phyloP scores from a whole-genome alignment of 23 red algal genomes.

The Gracilaria domingensis region DNA sequence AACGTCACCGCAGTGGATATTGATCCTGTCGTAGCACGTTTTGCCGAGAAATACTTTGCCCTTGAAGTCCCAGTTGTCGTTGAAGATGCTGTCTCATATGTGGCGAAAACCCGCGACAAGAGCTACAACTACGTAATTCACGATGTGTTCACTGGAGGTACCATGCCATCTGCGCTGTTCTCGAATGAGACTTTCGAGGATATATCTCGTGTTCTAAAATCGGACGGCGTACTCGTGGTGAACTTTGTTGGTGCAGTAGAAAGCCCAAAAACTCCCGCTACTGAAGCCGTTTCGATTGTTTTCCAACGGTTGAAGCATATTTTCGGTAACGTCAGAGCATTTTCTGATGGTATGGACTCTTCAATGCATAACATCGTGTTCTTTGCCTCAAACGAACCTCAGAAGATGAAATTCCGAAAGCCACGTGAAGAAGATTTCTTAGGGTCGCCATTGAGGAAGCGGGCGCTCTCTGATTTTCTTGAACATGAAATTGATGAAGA shows the following conservation, averaged over 20 bases:
- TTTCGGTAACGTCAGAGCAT: constrained; percentile 50
- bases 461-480: constrained; percentile 28
- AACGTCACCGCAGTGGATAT: constrained; percentile 64
- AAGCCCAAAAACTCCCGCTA: constrained; percentile 21
- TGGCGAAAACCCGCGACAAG: background rate
- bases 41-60: constrained; percentile 42
- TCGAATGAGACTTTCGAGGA: background rate
- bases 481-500: constrained; percentile 36
- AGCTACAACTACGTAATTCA: constrained; percentile 66
- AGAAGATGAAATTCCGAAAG: constrained; percentile 26
- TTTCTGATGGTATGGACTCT: constrained; percentile 50
- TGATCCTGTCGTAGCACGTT: constrained; percentile 53
- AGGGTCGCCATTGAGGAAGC: constrained; percentile 45
- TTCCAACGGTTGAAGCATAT: constrained; percentile 34
- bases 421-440: constrained; percentile 39
- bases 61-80: constrained; percentile 35
- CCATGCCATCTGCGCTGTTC: constrained; percentile 51
- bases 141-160: constrained; percentile 74
- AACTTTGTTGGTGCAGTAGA: constrained; percentile 74
- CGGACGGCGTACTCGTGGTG: constrained; percentile 57
- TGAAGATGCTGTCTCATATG: constrained; percentile 37
- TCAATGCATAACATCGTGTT: constrained; percentile 65
- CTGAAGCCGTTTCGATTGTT: constrained; percentile 33
- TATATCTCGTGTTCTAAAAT: constrained; percentile 26
- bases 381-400: constrained; percentile 26